Evolutionary conservation across 2,329 filamentous ascomycete species (phyloP).

Genomic region (Aspergillus quadricinctus): DNA sequence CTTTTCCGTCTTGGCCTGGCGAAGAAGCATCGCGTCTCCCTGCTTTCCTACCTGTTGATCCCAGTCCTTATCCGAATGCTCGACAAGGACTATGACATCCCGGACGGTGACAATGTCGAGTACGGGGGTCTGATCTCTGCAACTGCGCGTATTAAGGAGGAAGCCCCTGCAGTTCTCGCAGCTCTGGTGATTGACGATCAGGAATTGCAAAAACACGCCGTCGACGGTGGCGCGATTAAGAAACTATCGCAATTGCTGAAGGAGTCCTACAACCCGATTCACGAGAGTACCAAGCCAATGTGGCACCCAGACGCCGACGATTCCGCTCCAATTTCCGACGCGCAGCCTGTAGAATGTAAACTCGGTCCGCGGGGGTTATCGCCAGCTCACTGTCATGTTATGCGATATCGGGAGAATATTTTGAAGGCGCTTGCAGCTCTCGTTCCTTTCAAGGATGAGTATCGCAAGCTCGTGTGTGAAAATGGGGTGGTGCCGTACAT

Average conservation of each 20-base stretch:
- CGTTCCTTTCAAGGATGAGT: conserved; percentile 74
- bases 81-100: conserved; percentile 46
- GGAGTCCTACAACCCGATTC: conserved; percentile 59
- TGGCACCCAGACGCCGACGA: conserved; percentile 48
- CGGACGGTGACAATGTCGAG: conserved; percentile 36
- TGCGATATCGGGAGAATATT: conserved; percentile 70
- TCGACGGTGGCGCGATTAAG: conserved; percentile 63
- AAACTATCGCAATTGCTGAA: conserved; percentile 62
- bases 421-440: conserved; percentile 79
- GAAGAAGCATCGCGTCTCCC: conserved; percentile 59
- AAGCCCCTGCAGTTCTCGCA: conserved; percentile 70
- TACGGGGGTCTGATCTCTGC: conserved; percentile 37
- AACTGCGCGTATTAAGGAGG: conserved; percentile 58
- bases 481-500: conserved; percentile 77
- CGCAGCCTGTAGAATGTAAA: conserved; percentile 36
- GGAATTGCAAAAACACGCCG: conserved; percentile 74
- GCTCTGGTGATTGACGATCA: conserved; percentile 74
- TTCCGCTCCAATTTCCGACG: conserved; percentile 16
- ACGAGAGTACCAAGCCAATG: conserved; percentile 47
- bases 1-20: conserved; percentile 66
- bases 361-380: conserved; percentile 61
- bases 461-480: conserved; percentile 76
- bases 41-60: conserved; percentile 63
- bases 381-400: conserved; percentile 61
- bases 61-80: conserved; percentile 66